A percentile compares a stretch with the other conserved stretches of the same genome.
Evolutionary conservation across 805 yeast species (phyloP).

Genomic region (Lipomyces orientalis): DNA sequence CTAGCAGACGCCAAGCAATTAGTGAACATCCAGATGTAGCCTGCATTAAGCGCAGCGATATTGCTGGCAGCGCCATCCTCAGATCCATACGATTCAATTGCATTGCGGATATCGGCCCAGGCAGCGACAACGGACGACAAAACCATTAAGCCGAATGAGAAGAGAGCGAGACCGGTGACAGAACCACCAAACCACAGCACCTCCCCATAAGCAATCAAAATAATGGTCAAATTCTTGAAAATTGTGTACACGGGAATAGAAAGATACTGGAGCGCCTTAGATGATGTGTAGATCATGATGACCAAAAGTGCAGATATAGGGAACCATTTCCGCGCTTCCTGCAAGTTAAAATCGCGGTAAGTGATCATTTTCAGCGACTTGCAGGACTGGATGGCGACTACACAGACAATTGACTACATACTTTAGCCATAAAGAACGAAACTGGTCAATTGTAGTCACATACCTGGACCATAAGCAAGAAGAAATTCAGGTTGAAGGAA

Average conservation of each 20-base stretch:
- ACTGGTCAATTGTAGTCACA: conserved; percentile 14
- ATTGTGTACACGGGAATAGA: conserved; percentile 96
- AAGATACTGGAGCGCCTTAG: conserved; percentile 90
- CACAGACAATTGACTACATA: conserved; percentile 69
- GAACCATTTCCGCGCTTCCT: conserved; percentile 87
- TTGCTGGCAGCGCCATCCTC: conserved; percentile 43
- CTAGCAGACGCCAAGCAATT: conserved; percentile 95
- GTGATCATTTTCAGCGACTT: conserved; percentile 77
- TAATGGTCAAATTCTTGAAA: conserved; percentile 96
- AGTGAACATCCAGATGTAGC: conserved; percentile 95
- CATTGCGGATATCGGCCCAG: conserved; percentile 71
- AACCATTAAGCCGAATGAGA: conserved; percentile 90
- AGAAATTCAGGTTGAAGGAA: conserved; percentile 81
- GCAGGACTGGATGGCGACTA: conserved; percentile 70
- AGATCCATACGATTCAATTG: conserved; percentile 49
- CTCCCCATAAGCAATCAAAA: conserved; percentile 97
- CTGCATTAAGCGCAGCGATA: conserved; percentile 56
- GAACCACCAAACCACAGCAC: conserved; percentile 95
- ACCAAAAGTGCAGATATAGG: conserved; percentile 91
- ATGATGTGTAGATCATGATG: conserved; percentile 92
- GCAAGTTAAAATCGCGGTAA: conserved; percentile 80
- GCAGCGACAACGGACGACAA: conserved; percentile 95
- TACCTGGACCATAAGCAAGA: conserved; percentile 82
- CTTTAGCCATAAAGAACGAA: background rate
- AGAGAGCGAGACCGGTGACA: conserved; percentile 87